These are phyloP conservation scores for Ophiocytium majus DNA, from an alignment of 352 stramenopile species.

Conservation along the genomic window DNA sequence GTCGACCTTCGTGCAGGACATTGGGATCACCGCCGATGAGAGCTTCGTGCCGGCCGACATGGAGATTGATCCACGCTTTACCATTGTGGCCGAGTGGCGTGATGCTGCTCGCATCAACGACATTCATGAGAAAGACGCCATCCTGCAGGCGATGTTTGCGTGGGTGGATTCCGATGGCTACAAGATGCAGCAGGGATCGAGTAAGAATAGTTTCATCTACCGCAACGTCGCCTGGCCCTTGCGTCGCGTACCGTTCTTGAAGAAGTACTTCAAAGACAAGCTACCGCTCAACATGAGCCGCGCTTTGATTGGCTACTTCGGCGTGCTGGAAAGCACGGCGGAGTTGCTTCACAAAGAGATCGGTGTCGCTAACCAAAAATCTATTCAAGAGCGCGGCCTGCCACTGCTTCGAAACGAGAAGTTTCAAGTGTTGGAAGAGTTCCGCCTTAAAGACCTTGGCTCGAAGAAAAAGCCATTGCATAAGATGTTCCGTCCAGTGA, in stretches of 20 bases:
- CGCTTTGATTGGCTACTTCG: neutral
- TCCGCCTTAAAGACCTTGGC: neutral
- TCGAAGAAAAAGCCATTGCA: conserved; percentile 12
- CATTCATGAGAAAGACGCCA: neutral
- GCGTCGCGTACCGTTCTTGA: neutral
- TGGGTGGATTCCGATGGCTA: neutral
- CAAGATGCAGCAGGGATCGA: neutral
- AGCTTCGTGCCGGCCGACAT: neutral
- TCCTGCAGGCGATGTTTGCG: neutral
- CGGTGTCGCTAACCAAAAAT: neutral
- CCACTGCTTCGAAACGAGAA: neutral
- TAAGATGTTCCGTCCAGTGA: neutral
- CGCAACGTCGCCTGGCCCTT: neutral
- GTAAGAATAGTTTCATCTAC: neutral
- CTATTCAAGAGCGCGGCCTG: neutral
- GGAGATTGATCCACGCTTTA: neutral
- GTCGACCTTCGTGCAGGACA: neutral
- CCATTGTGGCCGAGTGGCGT: conserved; percentile 4
- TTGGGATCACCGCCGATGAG: neutral
- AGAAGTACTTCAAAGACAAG: conserved; percentile 1
- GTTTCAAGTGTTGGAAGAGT: neutral
- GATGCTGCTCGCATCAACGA: neutral
- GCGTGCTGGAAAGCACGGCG: neutral
- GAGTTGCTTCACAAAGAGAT: neutral
- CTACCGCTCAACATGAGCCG: neutral